Conservation (phyloP, 345 rosid genomes). For the Psidium friedrichsthalianum region DNA sequence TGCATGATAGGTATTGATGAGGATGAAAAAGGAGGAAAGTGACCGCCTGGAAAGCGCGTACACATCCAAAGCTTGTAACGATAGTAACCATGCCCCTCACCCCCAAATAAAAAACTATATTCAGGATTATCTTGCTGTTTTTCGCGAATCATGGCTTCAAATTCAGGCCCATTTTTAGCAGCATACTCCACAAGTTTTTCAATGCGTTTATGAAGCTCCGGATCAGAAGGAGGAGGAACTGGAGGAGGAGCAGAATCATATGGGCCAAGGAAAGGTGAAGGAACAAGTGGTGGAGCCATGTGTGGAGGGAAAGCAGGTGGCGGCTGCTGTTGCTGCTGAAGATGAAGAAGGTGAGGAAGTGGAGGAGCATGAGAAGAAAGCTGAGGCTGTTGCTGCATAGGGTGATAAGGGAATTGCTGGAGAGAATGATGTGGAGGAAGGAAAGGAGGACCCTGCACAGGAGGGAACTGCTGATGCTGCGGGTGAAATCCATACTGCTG, state of each 20-base stretch:
- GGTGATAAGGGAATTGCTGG: constrained; percentile 79
- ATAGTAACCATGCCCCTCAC: constrained; percentile 86
- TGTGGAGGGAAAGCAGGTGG: constrained; percentile 56
- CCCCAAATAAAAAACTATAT: constrained; percentile 80
- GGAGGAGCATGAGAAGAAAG: constrained; percentile 21
- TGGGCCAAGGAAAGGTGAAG: constrained; percentile 51
- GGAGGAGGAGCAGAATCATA: constrained; percentile 69
- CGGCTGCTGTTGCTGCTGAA: constrained; percentile 57
- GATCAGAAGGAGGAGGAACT: constrained; percentile 78
- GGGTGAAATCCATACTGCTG: constrained; percentile 74
- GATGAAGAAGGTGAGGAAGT: constrained; percentile 62
- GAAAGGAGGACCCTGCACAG: constrained; percentile 42
- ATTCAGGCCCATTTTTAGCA: constrained; percentile 88
- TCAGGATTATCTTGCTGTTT: constrained; percentile 96
- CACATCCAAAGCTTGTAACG: constrained; percentile 81
- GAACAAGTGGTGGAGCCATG: constrained; percentile 51
- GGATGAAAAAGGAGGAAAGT: constrained; percentile 53
- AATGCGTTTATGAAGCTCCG: constrained; percentile 92
- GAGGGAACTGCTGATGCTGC: constrained; percentile 70
- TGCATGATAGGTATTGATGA: constrained; percentile 33
- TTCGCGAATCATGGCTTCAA: constrained; percentile 91
- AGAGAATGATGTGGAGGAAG: constrained; percentile 69
- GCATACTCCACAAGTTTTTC: constrained; percentile 93
- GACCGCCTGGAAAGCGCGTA: constrained; percentile 42
- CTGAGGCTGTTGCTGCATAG: constrained; percentile 61